A percentile compares a stretch with the other conserved stretches of the same genome.
phyloP scores from a whole-genome alignment of 495 filamentous ascomycete species.

The Aspergillus campestris region DNA sequence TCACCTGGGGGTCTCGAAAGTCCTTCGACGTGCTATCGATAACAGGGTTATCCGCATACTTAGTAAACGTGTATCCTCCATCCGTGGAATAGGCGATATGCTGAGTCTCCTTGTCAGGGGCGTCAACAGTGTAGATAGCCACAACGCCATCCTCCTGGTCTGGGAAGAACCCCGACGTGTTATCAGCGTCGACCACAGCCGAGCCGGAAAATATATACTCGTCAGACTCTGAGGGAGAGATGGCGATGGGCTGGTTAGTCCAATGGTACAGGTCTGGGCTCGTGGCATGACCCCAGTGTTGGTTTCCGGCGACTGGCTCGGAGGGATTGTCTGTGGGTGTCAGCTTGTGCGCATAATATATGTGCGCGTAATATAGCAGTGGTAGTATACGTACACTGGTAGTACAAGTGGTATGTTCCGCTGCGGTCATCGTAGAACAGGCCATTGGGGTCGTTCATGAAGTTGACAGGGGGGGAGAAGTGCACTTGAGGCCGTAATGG shows the following conservation, averaged over 20 bases:
- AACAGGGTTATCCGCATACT: constrained; percentile 42
- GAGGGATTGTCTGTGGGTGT: constrained; percentile 28
- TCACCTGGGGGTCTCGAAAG: constrained; percentile 48
- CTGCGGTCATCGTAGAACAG: constrained; percentile 33
- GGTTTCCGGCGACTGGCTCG: constrained; percentile 39
- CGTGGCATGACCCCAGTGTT: constrained; percentile 49
- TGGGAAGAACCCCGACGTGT: constrained; percentile 47
- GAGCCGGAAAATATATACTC: constrained; percentile 41
- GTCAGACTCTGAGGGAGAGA: constrained; percentile 30
- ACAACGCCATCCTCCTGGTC: constrained; percentile 42
- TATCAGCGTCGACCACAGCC: constrained; percentile 40
- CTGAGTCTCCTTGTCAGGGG: constrained; percentile 32
- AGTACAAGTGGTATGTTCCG: constrained; percentile 47
- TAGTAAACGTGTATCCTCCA: constrained; percentile 42
- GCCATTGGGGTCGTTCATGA: constrained; percentile 53
- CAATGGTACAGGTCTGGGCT: constrained; percentile 43
- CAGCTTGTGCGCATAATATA: background rate
- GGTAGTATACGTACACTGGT: constrained; percentile 29
- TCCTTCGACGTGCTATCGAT: constrained; percentile 28
- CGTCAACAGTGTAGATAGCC: constrained; percentile 43
- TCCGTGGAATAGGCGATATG: constrained; percentile 44
- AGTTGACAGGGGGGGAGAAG: constrained; percentile 41
- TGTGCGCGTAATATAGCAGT: background rate
- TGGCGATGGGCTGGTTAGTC: constrained; percentile 44
- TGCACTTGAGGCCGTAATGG: constrained; percentile 34